Conservation (phyloP, 345 rosid species). For the Mercurialis annua region DNA sequence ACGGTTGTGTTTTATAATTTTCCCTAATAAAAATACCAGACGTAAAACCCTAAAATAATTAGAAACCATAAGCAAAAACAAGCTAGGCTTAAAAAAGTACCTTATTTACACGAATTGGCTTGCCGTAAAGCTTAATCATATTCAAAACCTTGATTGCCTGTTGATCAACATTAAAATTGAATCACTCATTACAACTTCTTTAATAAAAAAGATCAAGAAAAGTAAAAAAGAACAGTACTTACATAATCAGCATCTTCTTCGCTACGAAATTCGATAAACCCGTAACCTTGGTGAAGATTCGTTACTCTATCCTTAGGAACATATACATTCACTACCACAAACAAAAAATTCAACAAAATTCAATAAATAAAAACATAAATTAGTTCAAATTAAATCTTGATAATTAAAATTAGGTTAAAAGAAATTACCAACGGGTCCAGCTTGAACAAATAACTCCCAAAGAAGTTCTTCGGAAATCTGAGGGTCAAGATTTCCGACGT, state of each 20-base stretch:
- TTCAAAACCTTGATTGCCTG: conserved; percentile 97
- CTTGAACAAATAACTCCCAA: conserved; percentile 97
- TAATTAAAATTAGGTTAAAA: no score
- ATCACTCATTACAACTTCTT: not conserved
- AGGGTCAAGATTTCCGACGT: conserved; percentile 82
- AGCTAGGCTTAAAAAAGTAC: conserved; percentile 30
- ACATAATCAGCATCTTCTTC: conserved; percentile 99
- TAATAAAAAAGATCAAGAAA: no score
- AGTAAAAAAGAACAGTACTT: conserved; percentile 17
- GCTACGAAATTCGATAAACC: conserved; percentile 86
- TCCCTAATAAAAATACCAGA: not conserved
- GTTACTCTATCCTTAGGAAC: conserved; percentile 98
- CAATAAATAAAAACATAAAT: not conserved
- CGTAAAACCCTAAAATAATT: not conserved
- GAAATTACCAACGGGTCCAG: conserved; percentile 93
- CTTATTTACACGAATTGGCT: conserved; percentile 97
- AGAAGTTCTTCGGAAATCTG: conserved; percentile 92
- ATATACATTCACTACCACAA: conserved; percentile 71
- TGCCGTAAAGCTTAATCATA: conserved; percentile 94
- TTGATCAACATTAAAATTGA: not conserved
- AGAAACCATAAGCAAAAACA: not conserved
- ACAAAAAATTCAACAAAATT: not conserved
- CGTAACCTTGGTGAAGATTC: conserved; percentile 88
- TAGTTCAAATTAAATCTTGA: no score
- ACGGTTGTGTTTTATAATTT: no score